Base-by-base conservation (phyloP, 352 stramenopile genomes). In the Pythium pyrilobum region DNA sequence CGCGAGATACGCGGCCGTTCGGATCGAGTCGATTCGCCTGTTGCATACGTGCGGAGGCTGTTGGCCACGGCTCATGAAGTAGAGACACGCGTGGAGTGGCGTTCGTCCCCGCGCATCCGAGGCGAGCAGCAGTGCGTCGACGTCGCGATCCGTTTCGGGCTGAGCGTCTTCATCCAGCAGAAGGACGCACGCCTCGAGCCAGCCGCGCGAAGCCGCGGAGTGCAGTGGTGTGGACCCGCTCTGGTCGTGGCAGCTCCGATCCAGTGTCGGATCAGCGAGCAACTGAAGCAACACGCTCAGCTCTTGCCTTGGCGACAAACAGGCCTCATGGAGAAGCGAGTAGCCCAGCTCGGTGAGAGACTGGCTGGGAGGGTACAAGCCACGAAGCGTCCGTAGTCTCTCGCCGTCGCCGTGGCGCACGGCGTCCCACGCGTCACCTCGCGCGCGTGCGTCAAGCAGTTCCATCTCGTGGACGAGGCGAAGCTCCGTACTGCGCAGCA, bases 271-370 rank as follows among this genome's bases (percentile, higher is more conserved):
- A 16, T 54, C 34, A 1, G 50, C 28, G 8, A 65, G 15, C 8
- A 65, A 18, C 21, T 34, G 52, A 8, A 44, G 28, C 9, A 65
- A 3, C 6, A 52, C 23, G 3, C 23, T 13, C 24, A 65, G 32
- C 42, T 60, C 21, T 9, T n/a, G 29, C 4, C 77, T 64, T 10
- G 31, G 28, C 57, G 37, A 7, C 41, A 69, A 57, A 46, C 74
- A 85, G 0, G 76, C 78, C 62, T 89, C 76, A 31, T 87, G 78
- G 7, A 89, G 51, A n/a, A 86, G 38, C 15, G 78, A 74, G 23
- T 62, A 52, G 3, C 16, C 20, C 6, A 54, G 18, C 9, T 39
- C 3, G 7, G 25, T 24, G 7, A 60, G 43, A 29, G 13, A 34
- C 6, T 33, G n/a, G 13, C 2, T 7, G n/a, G 41, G 13, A 9